phyloP scores from a whole-genome alignment of 163 green algal genomes.

The Chlamydomonas reinhardtii region DNA sequence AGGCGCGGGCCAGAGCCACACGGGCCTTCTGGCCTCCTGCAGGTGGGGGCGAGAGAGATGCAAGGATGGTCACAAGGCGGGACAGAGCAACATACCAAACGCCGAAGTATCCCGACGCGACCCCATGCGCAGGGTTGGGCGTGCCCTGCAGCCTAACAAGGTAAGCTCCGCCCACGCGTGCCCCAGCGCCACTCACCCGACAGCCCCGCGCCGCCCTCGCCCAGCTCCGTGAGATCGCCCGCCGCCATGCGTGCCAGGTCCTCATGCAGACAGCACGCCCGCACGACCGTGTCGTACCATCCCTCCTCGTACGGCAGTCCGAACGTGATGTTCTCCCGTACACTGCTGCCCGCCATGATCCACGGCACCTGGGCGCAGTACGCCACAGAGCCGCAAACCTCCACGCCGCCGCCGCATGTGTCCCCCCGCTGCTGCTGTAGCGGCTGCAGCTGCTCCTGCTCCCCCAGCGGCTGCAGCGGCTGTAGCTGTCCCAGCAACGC shows the following conservation, averaged over 20 bases:
- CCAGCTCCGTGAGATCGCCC: constrained; percentile 81
- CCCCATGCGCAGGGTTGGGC: too few relatives aligned
- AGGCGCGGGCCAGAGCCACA: constrained; percentile 80
- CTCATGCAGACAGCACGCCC: constrained; percentile 61
- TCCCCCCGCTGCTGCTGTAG: not conserved
- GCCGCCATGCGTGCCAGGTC: constrained; percentile 74
- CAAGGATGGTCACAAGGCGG: too few relatives aligned
- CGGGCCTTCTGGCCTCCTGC: constrained; percentile 82
- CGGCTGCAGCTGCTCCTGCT: constrained; percentile 68
- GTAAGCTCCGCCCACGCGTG: too few relatives aligned
- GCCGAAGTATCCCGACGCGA: too few relatives aligned
- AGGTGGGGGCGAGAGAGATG: too few relatives aligned
- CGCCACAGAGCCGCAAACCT: constrained; percentile 58
- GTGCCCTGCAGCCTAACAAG: too few relatives aligned
- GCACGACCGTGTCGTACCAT: constrained; percentile 60
- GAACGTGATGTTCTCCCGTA: constrained; percentile 77
- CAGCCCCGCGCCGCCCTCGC: constrained; percentile 88
- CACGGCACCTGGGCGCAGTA: constrained; percentile 74
- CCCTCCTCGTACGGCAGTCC: constrained; percentile 54
- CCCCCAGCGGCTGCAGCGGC: constrained; percentile 43
- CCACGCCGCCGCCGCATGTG: not conserved
- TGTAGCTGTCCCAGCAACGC: constrained; percentile 79
- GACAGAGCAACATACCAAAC: too few relatives aligned
- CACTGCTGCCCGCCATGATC: constrained; percentile 77
- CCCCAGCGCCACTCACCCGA: not conserved